phyloP scores from a whole-genome alignment of 208 protist genomes.

The Crithidia sp. region DNA sequence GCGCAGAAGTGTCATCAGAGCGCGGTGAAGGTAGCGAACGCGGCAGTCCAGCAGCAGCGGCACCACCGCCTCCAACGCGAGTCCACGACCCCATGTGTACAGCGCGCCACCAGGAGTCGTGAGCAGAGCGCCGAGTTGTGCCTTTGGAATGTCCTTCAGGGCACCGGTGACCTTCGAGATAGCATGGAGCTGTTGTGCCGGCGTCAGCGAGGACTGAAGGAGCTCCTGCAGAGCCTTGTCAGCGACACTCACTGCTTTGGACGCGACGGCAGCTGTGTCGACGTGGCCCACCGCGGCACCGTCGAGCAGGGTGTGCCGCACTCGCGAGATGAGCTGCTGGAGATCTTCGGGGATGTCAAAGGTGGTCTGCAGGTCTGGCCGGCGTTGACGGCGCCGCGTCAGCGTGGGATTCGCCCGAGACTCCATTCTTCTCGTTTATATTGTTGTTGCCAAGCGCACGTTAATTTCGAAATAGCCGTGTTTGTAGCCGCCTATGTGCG shows the following conservation, averaged over 20 bases:
- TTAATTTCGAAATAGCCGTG: no score
- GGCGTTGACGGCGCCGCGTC: conserved; percentile 42
- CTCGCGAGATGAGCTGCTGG: conserved; percentile 18
- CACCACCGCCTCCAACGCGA: conserved; percentile 64
- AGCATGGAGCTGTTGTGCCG: conserved; percentile 71
- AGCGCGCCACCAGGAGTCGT: conserved; percentile 11
- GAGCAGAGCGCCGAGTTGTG: conserved; percentile 8
- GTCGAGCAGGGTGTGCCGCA: conserved; percentile 10
- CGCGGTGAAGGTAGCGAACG: conserved; percentile 85
- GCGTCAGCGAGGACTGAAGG: conserved; percentile 44
- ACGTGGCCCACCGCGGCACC: neutral
- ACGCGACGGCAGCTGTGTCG: neutral
- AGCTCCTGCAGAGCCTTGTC: conserved; percentile 51
- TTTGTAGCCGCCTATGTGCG: no score
- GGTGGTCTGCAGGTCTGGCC: conserved; percentile 46
- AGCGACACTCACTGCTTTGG: conserved; percentile 37
- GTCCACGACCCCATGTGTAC: conserved; percentile 15
- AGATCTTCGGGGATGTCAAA: conserved; percentile 38
- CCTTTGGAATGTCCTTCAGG: conserved; percentile 45
- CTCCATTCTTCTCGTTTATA: conserved; percentile 9
- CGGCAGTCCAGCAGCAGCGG: conserved; percentile 79
- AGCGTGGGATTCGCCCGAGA: conserved; percentile 29
- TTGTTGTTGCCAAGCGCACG: no score
- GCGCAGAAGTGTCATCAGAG: conserved; percentile 74
- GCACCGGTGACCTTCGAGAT: conserved; percentile 69